phyloP scores from a whole-genome alignment of 768 basidiomycete genomes.

The Mycena floridula region DNA sequence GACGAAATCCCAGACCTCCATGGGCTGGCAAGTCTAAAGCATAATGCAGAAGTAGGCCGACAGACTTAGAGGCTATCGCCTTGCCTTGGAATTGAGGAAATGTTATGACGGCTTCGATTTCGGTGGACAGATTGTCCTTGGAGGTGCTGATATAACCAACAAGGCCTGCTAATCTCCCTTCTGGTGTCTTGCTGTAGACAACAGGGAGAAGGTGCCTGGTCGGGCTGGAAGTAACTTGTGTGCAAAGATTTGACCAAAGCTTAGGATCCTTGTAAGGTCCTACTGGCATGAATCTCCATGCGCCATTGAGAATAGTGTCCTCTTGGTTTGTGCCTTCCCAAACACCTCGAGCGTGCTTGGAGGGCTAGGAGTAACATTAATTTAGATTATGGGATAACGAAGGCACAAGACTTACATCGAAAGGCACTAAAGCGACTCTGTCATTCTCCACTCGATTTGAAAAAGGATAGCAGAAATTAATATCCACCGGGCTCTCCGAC shows the following conservation, averaged over 20 bases:
- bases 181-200: conserved; percentile 43
- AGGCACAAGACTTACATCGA: conserved; percentile 3
- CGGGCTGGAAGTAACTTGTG: no score
- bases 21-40: conserved; percentile 32
- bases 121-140: conserved; percentile 34
- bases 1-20: conserved; percentile 47
- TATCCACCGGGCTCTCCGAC: no score
- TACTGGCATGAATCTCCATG: no score
- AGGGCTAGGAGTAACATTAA: no score
- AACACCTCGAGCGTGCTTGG: no score
- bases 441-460: conserved; percentile 4
- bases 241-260: no score
- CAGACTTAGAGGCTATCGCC: conserved; percentile 51
- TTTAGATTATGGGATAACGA: no score
- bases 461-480: conserved; percentile 6
- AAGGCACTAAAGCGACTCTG: conserved; percentile 3
- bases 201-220: no score
- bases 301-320: no score
- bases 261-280: no score
- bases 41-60: conserved; percentile 44
- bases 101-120: conserved; percentile 51
- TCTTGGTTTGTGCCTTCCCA: no score
- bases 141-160: conserved; percentile 46
- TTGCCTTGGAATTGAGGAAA: conserved; percentile 57
- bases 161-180: conserved; percentile 47